phyloP scores from a whole-genome alignment of 2,329 filamentous ascomycete species.

The Epicoccum nigrum region DNA sequence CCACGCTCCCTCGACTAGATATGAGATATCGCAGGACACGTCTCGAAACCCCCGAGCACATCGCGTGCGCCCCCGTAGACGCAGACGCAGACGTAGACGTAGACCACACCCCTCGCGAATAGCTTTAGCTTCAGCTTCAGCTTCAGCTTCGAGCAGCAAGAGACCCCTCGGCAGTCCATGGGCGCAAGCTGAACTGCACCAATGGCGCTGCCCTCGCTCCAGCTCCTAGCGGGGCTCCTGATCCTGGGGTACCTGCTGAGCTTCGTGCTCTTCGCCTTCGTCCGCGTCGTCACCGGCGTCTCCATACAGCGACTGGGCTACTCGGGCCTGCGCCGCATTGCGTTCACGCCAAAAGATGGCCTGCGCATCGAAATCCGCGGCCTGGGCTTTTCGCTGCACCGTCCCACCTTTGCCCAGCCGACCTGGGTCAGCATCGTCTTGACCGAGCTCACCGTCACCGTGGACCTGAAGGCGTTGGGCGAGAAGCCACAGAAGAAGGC shows the following conservation, averaged over 20 bases:
- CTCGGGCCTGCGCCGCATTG: conserved; percentile 86
- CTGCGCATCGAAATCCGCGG: conserved; percentile 88
- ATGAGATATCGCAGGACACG: conserved; percentile 34
- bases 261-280: conserved; percentile 89
- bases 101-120: conserved; percentile 16
- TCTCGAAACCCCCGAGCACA: conserved; percentile 29
- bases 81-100: too few species aligned
- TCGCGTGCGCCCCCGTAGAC: conserved; percentile 35
- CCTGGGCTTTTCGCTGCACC: conserved; percentile 84
- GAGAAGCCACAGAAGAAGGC: conserved; percentile 42
- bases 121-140: conserved; percentile 15
- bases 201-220: conserved; percentile 55
- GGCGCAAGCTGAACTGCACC: conserved; percentile 29
- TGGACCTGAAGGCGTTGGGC: conserved; percentile 73
- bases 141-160: background rate
- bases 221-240: conserved; percentile 84
- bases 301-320: conserved; percentile 96
- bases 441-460: conserved; percentile 80
- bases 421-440: conserved; percentile 94
- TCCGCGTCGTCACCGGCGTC: conserved; percentile 90
- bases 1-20: conserved; percentile 43
- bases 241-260: conserved; percentile 88
- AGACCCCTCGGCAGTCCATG: conserved; percentile 23
- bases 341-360: conserved; percentile 88
- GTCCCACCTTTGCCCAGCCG: conserved; percentile 94